Evolutionary conservation across 805 yeast genomes (phyloP), one percentile per base, ranked within the genome.

Genomic region (Sungouiozyma intestinalis): DNA sequence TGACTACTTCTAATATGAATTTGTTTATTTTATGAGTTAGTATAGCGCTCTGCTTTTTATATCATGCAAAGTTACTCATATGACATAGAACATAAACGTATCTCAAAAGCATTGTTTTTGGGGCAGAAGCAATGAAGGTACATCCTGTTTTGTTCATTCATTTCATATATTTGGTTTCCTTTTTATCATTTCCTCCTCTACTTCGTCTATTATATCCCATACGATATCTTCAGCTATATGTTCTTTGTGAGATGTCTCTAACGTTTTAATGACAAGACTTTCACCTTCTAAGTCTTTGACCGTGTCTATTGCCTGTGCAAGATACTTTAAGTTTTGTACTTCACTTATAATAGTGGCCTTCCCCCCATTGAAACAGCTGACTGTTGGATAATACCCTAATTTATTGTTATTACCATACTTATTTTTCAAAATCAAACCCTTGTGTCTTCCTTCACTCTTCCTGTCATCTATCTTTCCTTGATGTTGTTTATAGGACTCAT

Each of bases 361-460:
- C 0, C 97, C 97, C 2, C 81, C 81, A 49, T 76, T 77, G 57
- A 76, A 92, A 19, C 82, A 83, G 42, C 95, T 83, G 29, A 85
- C 70, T 66, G 87, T 85, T 1, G 98, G 97, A 62, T 79, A 92
- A 58, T 92, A 92, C 0, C 97, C 98, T 42, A 86, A 63, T 35
- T 76, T 66, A 0, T 95, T 95, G 57, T 92, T 96, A 57, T 92
- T 94, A 13, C 52, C 75, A 54, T 65, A 48, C 62, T 66, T 60
- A 43, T 61, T 63, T 35, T 59, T 51, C 24, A 61, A 41, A 3
- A 61, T 36, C 3, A 43, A 31, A 1, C 57, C 55, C 29, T 50
- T 50, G 17, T 33, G 31, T 18, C 35, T 33, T 16, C 31, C 35
- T 16, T 16, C 6, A 13, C 13, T 19, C 19, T 35, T 35, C 24